Evolutionary conservation across 192 early-diverging fungal species (phyloP).

Genomic region (Coemansia umbellata): DNA sequence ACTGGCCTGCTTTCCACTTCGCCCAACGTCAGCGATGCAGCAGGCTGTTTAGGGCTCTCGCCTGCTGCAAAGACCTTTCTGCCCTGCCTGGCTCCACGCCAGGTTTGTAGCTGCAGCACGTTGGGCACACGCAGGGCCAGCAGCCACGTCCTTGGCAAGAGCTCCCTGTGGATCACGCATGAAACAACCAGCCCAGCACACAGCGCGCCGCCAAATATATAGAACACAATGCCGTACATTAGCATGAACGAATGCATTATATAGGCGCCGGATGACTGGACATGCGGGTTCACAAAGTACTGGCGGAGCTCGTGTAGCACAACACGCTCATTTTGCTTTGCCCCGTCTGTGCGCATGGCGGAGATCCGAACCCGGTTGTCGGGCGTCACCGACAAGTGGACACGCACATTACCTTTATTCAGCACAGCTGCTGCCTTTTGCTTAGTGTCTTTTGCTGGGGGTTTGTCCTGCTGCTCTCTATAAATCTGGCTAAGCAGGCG

Average conservation of each 20-base stretch:
- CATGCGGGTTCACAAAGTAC: constrained; percentile 39
- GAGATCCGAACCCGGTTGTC: constrained; percentile 9
- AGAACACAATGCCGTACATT: constrained; percentile 38
- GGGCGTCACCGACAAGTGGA: constrained; percentile 1
- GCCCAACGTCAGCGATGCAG: too few species aligned
- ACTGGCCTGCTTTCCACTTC: too few species aligned
- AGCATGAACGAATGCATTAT: constrained; percentile 50
- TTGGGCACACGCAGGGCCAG: not conserved
- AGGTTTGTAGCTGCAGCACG: not conserved
- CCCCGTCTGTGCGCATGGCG: not conserved
- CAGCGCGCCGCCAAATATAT: constrained; percentile 20
- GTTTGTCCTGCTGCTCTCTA: not conserved
- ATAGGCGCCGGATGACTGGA: constrained; percentile 48
- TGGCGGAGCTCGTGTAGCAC: constrained; percentile 29
- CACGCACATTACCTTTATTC: constrained; percentile 9
- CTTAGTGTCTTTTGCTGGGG: not conserved
- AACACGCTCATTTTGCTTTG: not conserved
- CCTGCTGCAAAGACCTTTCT: not conserved
- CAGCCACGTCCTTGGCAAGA: too few species aligned
- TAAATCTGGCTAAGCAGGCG: too few species aligned
- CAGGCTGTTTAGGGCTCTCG: too few species aligned
- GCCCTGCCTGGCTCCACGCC: not conserved
- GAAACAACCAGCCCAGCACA: constrained; percentile 7
- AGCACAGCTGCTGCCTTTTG: not conserved
- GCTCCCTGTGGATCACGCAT: not conserved